phyloP scores from a whole-genome alignment of 345 rosid genomes.

The Murraya koenigii region DNA sequence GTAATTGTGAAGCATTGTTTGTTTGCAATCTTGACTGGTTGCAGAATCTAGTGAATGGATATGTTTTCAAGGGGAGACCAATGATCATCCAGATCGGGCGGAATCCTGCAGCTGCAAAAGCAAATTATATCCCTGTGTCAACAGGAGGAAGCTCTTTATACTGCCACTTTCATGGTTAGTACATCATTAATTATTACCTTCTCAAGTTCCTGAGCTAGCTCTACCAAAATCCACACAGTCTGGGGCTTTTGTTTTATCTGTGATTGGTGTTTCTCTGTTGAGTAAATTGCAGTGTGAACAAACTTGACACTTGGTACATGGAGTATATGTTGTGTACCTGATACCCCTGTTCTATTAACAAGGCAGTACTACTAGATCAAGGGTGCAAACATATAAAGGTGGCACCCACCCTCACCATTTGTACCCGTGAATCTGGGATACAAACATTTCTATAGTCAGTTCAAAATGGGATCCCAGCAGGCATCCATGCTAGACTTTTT shows the following conservation, averaged over 20 bases:
- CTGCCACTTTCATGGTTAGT: slow-evolving; percentile 15
- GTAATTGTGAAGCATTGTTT: not conserved
- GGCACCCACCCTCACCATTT: not conserved
- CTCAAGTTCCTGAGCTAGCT: not conserved
- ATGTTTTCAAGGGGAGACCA: slow-evolving; percentile 78
- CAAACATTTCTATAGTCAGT: not conserved
- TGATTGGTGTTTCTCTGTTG: not conserved
- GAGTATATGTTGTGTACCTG: not conserved
- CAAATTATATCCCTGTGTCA: slow-evolving; percentile 25
- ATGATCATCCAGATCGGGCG: slow-evolving; percentile 90
- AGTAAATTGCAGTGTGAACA: not conserved
- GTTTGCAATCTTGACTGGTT: slow-evolving; percentile 12
- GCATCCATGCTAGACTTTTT: too few species aligned
- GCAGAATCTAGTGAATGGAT: slow-evolving; percentile 89
- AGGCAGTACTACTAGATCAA: not conserved
- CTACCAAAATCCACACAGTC: not conserved
- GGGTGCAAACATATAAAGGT: not conserved
- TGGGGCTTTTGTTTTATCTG: too few species aligned
- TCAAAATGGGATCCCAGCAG: not conserved
- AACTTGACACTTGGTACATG: not conserved
- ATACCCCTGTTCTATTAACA: not conserved
- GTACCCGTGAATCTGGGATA: not conserved
- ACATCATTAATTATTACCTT: not conserved
- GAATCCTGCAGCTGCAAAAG: slow-evolving; percentile 57
- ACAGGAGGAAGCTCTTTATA: not conserved